Percentiles rank a stretch among this genome's conserved stretches.
Evolutionary conservation across 345 rosid species (phyloP).

Genomic region (Citrus reticulata): DNA sequence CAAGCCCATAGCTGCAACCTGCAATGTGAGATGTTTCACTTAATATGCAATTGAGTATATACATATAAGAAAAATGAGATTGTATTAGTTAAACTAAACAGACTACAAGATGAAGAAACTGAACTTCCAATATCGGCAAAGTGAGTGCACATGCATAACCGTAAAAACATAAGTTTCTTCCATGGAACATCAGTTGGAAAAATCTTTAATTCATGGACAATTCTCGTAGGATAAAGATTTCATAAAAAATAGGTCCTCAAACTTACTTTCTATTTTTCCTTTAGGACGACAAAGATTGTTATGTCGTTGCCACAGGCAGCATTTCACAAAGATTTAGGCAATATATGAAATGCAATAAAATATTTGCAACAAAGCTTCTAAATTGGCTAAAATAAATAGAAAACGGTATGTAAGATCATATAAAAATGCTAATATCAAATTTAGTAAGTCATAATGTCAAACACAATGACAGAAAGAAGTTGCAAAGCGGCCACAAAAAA

Average conservation of each 20-base stretch:
- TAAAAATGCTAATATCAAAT: not conserved
- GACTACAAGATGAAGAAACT: not conserved
- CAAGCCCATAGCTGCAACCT: constrained; percentile 97
- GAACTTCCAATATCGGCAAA: not conserved
- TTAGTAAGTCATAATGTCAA: not conserved
- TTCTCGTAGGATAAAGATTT: not conserved
- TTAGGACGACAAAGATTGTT: not conserved
- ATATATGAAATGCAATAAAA: not conserved
- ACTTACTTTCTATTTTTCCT: not conserved
- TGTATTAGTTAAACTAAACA: not conserved
- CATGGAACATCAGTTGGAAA: not conserved
- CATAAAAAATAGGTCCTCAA: not conserved
- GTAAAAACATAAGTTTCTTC: not conserved
- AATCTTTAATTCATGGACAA: not conserved
- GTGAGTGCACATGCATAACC: not conserved
- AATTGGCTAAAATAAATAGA: not conserved
- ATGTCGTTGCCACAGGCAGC: not conserved
- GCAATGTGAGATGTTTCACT: constrained; percentile 7
- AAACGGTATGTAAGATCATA: not conserved
- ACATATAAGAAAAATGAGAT: not conserved
- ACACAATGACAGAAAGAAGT: not conserved
- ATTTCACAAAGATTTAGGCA: not conserved
- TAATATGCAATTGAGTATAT: not conserved
- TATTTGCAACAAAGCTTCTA: not conserved
- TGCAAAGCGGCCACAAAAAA: not conserved